phyloP scores from a whole-genome alignment of 768 basidiomycete species.

The Dendrothele bispora region DNA sequence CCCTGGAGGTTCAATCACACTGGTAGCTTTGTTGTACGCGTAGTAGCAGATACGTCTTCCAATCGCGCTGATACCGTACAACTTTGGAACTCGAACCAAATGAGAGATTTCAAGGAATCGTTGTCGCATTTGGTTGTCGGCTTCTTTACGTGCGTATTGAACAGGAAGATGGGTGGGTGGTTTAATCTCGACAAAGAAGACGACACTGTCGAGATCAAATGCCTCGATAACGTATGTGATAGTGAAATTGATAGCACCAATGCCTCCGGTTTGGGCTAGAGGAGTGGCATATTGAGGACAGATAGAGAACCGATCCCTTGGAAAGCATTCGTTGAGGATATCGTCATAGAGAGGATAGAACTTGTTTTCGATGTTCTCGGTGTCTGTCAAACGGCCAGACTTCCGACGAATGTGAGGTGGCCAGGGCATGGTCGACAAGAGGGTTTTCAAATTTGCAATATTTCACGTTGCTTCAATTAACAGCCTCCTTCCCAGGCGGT shows the following conservation, averaged over 20 bases:
- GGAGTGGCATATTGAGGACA: too few relatives aligned
- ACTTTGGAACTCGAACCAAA: conserved; percentile 12
- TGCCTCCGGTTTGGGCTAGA: too few relatives aligned
- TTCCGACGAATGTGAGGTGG: too few relatives aligned
- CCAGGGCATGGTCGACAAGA: too few relatives aligned
- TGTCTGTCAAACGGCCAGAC: too few relatives aligned
- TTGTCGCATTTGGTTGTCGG: conserved; percentile 26
- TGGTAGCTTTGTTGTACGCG: conserved; percentile 13
- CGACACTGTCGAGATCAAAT: conserved; percentile 13
- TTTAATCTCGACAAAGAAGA: conserved; percentile 29
- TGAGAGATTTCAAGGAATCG: conserved; percentile 17
- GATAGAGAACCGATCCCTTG: too few relatives aligned
- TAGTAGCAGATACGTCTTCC: conserved; percentile 25
- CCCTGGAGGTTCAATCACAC: conserved; percentile 15
- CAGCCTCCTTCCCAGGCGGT: too few relatives aligned
- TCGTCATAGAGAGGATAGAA: too few relatives aligned
- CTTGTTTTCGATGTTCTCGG: too few relatives aligned
- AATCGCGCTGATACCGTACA: conserved; percentile 25
- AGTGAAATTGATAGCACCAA: conserved; percentile 23
- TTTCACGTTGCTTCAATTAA: too few relatives aligned
- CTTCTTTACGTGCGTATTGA: conserved; percentile 15
- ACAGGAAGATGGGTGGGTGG: conserved; percentile 12
- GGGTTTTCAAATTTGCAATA: too few relatives aligned
- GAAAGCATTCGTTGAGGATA: too few relatives aligned
- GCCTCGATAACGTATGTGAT: conserved; percentile 18